phyloP scores from a whole-genome alignment of 352 stramenopile species.

The Blastocystis sp. region DNA sequence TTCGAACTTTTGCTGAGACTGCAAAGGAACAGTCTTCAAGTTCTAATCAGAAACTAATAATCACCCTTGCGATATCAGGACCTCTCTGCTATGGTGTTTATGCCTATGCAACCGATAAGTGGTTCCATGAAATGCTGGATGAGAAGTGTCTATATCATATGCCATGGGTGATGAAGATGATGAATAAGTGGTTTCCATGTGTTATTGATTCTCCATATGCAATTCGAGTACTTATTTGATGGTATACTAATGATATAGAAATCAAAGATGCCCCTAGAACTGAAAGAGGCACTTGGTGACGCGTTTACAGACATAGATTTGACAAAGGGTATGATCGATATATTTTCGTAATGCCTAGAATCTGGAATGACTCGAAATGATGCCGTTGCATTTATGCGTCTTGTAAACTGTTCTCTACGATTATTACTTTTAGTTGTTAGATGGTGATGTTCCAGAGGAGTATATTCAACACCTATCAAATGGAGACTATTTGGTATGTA shows the following conservation, averaged over 20 bases:
- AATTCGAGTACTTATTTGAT: background rate
- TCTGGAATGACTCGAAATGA: background rate
- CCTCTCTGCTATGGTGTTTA: background rate
- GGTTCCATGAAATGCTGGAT: background rate
- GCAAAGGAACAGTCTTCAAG: background rate
- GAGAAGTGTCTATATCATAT: background rate
- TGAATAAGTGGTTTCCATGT: slow-evolving; percentile 8
- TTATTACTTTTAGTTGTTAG: background rate
- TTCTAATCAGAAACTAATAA: background rate
- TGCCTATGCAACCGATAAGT: background rate
- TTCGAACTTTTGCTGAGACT: background rate
- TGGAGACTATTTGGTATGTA: background rate
- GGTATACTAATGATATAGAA: background rate
- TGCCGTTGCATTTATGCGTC: background rate
- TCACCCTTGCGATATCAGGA: background rate
- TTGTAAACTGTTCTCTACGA: too few relatives aligned
- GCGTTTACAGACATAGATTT: slow-evolving; percentile 2
- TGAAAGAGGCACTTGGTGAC: background rate
- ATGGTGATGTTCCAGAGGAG: background rate
- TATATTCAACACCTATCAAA: background rate
- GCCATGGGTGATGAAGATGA: slow-evolving; percentile 7
- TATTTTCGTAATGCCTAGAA: background rate
- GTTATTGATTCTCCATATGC: background rate
- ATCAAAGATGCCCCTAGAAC: background rate
- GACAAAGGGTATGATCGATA: background rate